Conservation (phyloP, 768 basidiomycete species). For the Strobilomyces dryophilus region DNA sequence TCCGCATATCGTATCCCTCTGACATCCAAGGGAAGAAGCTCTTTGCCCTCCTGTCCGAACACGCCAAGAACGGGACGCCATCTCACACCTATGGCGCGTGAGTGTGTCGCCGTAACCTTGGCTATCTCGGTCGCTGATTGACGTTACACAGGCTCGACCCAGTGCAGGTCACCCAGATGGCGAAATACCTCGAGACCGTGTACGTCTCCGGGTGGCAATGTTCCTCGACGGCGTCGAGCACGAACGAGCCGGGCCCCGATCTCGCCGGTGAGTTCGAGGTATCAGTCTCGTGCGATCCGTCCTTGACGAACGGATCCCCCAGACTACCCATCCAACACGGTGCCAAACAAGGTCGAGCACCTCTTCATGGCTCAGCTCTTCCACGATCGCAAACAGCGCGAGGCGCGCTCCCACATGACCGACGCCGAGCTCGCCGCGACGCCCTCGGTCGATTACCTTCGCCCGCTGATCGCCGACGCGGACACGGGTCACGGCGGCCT, state of each 20-base stretch:
- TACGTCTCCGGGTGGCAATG: constrained; percentile 98
- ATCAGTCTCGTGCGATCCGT: background rate
- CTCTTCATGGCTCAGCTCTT: constrained; percentile 97
- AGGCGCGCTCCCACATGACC: constrained; percentile 66
- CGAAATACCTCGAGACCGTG: constrained; percentile 95
- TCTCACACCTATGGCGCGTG: constrained; percentile 98
- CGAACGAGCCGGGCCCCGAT: constrained; percentile 97
- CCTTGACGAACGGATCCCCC: background rate
- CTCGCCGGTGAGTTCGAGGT: constrained; percentile 69
- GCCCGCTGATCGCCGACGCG: constrained; percentile 93
- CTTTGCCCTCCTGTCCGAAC: constrained; percentile 67
- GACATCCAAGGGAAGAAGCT: constrained; percentile 85
- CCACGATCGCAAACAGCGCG: constrained; percentile 96
- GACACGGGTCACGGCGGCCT: constrained; percentile 98
- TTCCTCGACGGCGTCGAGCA: constrained; percentile 88
- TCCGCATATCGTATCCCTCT: constrained; percentile 84
- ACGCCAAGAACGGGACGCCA: constrained; percentile 71
- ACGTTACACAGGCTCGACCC: constrained; percentile 78
- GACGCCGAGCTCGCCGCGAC: constrained; percentile 68
- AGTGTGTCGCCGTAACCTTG: constrained; percentile 30
- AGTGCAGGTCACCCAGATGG: constrained; percentile 98
- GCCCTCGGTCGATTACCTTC: constrained; percentile 81
- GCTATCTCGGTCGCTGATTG: constrained; percentile 21
- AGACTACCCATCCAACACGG: constrained; percentile 99
- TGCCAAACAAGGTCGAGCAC: constrained; percentile 98